A percentile compares a stretch with the other conserved stretches of the same genome.
Conservation (phyloP, 192 early-diverging fungal genomes). For the Podila epicladia region DNA sequence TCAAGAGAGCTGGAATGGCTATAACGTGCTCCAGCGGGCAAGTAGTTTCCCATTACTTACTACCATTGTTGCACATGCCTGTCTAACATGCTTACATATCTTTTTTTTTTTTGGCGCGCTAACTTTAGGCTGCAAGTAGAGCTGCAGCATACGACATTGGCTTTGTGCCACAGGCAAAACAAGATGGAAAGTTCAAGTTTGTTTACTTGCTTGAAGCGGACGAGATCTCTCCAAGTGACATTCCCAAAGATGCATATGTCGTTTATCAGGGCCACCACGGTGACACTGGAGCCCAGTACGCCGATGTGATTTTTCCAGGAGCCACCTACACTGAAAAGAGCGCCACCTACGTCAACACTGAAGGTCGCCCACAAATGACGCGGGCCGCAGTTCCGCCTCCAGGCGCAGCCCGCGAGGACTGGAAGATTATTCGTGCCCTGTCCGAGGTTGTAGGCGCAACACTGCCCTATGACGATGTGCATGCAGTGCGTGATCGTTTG, state of each 20-base stretch:
- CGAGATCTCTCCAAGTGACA: slow-evolving; percentile 76
- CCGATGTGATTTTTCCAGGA: slow-evolving; percentile 96
- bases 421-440: slow-evolving; percentile 98
- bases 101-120: neutral
- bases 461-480: slow-evolving; percentile 91
- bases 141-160: slow-evolving; percentile 94
- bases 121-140: slow-evolving; percentile 75
- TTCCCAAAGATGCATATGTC: slow-evolving; percentile 92
- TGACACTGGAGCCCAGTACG: slow-evolving; percentile 92
- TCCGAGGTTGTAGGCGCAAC: slow-evolving; percentile 89
- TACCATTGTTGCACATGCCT: neutral
- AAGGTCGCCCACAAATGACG: slow-evolving; percentile 93
- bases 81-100: neutral
- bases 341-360: slow-evolving; percentile 96
- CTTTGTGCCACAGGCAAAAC: slow-evolving; percentile 71
- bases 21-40: slow-evolving; percentile 90
- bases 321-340: slow-evolving; percentile 97
- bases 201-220: slow-evolving; percentile 96
- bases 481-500: slow-evolving; percentile 85
- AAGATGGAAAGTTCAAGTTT: slow-evolving; percentile 65
- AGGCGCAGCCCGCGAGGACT: slow-evolving; percentile 94
- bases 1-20: slow-evolving; percentile 85
- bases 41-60: slow-evolving; percentile 13
- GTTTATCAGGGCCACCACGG: slow-evolving; percentile 99
- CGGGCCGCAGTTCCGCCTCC: slow-evolving; percentile 94